Evolutionary conservation across 805 yeast species (phyloP), one percentile per base, ranked within the genome.

Genomic region (Metschnikowia proteae): DNA sequence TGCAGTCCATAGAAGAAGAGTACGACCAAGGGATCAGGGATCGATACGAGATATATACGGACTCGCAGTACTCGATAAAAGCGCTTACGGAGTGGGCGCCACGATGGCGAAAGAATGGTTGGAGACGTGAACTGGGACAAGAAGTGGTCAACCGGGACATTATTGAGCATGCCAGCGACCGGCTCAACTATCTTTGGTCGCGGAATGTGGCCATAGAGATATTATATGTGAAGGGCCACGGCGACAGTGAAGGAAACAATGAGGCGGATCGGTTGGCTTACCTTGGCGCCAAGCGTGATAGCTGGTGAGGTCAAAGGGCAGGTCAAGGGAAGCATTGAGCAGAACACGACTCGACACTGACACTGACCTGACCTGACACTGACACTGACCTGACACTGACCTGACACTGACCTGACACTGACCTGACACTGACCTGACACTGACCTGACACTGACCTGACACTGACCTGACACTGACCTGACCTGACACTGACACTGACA

Each of bases 261-360:
- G 71, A 62, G 59, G 97, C 96, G 0, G 96, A 90, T 61, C 60
- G 60, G 43, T 68, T 90, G 42, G 97, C 97, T 2, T 83, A 76
- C 48, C 45, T 55, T n/a, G 94, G 87, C 7, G 84, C 83, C 11
- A 73, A 69, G 38, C 33, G 17, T 17, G 17, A 17, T 17, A 17
- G 17, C 17, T 17, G 17, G 17, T 17, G 17, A 17, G 17, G 17
- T 17, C 17, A 17, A 17, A 17, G 17, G 17, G 1, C 17, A 17
- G 17, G 17, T 17, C 17, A 17, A 17, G 2, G 17, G 17, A 17
- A 2, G 17, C 17, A 17, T 17, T 17, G 17, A 17, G 17, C 17
- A 17, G 17, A 17, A 17, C 17, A 17, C 17, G 17, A 17, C 17
- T 17, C 17, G 17, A 17, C 17, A 17, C 17, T 17, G 17, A 17